phyloP scores from a whole-genome alignment of 2,329 filamentous ascomycete species.

The Chrysosporium keratinophilum region DNA sequence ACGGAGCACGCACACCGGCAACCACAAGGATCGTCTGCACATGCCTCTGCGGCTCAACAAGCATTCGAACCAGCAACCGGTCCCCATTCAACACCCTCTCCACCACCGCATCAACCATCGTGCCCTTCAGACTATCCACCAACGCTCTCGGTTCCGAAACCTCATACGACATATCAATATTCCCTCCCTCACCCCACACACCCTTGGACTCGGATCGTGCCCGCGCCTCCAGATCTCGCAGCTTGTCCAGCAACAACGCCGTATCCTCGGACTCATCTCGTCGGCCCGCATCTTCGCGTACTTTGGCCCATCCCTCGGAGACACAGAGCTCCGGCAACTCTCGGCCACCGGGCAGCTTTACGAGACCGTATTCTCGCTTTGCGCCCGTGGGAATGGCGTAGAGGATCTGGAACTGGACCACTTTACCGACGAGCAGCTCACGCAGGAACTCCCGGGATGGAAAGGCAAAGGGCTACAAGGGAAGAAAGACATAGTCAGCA shows the following conservation, averaged over 20 bases:
- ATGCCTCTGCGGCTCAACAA: constrained; percentile 74
- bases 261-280: constrained; percentile 78
- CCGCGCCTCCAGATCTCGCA: constrained; percentile 65
- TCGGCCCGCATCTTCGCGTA: constrained; percentile 79
- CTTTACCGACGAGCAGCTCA: constrained; percentile 72
- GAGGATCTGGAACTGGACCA: constrained; percentile 70
- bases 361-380: constrained; percentile 77
- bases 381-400: constrained; percentile 72
- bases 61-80: constrained; percentile 70
- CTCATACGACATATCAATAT: constrained; percentile 72
- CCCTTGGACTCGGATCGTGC: constrained; percentile 73
- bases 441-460: constrained; percentile 90
- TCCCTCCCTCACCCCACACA: constrained; percentile 59
- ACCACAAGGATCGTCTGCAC: constrained; percentile 78
- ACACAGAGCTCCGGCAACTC: constrained; percentile 72
- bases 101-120: constrained; percentile 72
- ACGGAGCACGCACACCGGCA: constrained; percentile 77
- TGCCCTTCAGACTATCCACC: constrained; percentile 72
- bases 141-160: constrained; percentile 64
- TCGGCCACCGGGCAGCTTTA: constrained; percentile 64
- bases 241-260: constrained; percentile 58
- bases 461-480: constrained; percentile 63
- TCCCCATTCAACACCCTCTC: constrained; percentile 89
- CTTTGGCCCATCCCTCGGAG: constrained; percentile 81
- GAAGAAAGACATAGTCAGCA: neutral